A percentile compares a stretch with the other conserved stretches of the same genome.
phyloP scores from a whole-genome alignment of 1,284 basidiomycete species.

The Ceratobasidium sp. region DNA sequence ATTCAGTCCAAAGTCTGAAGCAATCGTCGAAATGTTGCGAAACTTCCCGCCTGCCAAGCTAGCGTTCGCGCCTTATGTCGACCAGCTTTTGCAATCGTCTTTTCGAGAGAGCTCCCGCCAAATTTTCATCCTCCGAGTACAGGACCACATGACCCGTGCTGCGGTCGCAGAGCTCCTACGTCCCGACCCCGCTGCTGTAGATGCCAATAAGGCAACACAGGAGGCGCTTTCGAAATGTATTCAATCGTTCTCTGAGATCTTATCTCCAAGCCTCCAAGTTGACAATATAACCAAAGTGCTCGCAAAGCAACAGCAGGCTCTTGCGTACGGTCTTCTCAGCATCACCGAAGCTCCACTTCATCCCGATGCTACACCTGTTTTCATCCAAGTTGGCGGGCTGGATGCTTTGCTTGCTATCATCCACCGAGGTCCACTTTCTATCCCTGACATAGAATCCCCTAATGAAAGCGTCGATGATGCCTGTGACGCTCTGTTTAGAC shows the following conservation, averaged over 20 bases:
- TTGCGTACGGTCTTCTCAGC: not conserved
- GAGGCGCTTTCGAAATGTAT: conserved; percentile 14
- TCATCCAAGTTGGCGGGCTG: conserved; percentile 34
- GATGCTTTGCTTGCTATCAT: conserved; percentile 26
- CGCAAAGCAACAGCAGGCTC: not conserved
- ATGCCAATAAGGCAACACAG: not conserved
- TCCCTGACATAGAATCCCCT: not conserved
- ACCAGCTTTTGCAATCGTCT: conserved; percentile 2
- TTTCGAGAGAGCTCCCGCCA: conserved; percentile 17
- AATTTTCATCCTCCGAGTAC: not conserved
- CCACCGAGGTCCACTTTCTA: conserved; percentile 9
- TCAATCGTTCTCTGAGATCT: conserved; percentile 19
- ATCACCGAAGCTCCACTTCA: conserved; percentile 14
- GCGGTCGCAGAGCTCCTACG: conserved; percentile 17
- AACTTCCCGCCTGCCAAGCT: conserved; percentile 10
- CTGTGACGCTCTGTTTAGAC: not conserved
- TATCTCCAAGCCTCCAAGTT: conserved; percentile 13
- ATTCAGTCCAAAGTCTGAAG: not conserved
- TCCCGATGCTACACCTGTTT: conserved; percentile 4
- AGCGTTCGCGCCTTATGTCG: conserved; percentile 13
- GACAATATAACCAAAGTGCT: conserved; percentile 15
- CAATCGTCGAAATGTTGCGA: conserved; percentile 24
- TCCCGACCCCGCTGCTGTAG: conserved; percentile 22
- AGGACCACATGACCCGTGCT: not conserved
- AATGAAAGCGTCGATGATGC: conserved; percentile 21